A percentile compares a stretch with the other conserved stretches of the same genome.
These are phyloP conservation scores for Penicillium cinerascens DNA, from an alignment of 495 filamentous ascomycete species.

Conservation along the genomic window DNA sequence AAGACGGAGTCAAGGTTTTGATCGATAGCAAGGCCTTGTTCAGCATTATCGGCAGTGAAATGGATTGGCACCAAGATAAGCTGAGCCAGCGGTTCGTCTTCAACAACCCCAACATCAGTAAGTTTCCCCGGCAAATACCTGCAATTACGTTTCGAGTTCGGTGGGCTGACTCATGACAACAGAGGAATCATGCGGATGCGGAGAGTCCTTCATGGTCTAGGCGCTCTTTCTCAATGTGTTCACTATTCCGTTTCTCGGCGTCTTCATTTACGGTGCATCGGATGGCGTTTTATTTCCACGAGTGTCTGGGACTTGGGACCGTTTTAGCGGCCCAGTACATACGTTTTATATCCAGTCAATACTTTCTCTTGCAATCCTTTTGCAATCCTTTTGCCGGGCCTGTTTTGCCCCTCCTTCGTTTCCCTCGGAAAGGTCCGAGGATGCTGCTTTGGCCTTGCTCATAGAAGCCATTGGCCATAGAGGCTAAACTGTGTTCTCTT, in stretches of 20 bases:
- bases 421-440: background rate
- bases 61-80: conserved; percentile 98
- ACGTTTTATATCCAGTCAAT: conserved; percentile 38
- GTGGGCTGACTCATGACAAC: conserved; percentile 29
- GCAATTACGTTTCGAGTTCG: background rate
- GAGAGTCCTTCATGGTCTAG: conserved; percentile 92
- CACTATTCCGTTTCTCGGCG: conserved; percentile 20
- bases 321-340: conserved; percentile 25
- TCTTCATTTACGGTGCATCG: conserved; percentile 36
- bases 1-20: conserved; percentile 92
- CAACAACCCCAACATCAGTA: conserved; percentile 96
- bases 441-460: conserved; percentile 1
- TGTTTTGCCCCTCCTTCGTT: background rate
- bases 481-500: background rate
- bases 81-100: conserved; percentile 88
- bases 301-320: conserved; percentile 12
- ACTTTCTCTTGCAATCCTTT: conserved; percentile 11
- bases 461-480: conserved; percentile 6
- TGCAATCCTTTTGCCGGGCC: no score
- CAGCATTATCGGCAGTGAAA: conserved; percentile 97
- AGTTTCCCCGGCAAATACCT: conserved; percentile 37
- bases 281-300: conserved; percentile 37
- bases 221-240: conserved; percentile 9
- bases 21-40: conserved; percentile 96
- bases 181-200: conserved; percentile 98